Evolutionary conservation across 1,139 yeast genomes (phyloP).

Genomic region (Yueomyces sp.): DNA sequence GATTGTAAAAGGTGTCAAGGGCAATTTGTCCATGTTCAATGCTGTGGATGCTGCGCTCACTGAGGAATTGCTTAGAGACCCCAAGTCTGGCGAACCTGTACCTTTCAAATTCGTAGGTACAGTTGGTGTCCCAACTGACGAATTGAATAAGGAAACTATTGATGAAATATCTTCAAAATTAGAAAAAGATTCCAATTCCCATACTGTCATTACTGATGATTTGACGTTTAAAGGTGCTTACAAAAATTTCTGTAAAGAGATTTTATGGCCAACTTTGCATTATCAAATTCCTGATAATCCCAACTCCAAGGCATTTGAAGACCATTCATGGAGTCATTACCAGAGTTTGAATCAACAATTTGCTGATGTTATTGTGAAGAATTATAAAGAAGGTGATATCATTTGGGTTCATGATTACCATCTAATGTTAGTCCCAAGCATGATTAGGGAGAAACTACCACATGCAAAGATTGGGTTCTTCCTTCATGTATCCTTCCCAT

Average conservation of each 20-base stretch:
- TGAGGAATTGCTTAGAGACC: conserved; percentile 33
- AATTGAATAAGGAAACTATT: conserved; percentile 46
- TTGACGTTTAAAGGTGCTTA: conserved; percentile 80
- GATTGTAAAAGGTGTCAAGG: conserved; percentile 55
- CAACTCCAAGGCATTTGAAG: conserved; percentile 87
- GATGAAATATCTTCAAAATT: conserved; percentile 35
- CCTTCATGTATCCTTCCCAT: conserved; percentile 89
- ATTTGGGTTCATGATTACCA: conserved; percentile 96
- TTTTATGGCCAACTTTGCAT: conserved; percentile 93
- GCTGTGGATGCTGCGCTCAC: conserved; percentile 55
- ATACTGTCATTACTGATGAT: conserved; percentile 65
- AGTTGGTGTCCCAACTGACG: conserved; percentile 82
- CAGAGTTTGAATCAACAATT: conserved; percentile 61
- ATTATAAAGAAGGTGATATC: conserved; percentile 55
- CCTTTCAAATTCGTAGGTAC: conserved; percentile 75
- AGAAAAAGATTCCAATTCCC: conserved; percentile 39
- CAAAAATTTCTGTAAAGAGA: conserved; percentile 80
- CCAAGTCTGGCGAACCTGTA: not conserved
- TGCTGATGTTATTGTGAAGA: conserved; percentile 61
- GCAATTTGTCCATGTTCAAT: conserved; percentile 80
- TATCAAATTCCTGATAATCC: conserved; percentile 96
- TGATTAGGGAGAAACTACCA: conserved; percentile 69
- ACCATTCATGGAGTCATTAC: conserved; percentile 86
- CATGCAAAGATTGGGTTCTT: conserved; percentile 84
- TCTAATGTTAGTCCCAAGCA: conserved; percentile 69